Conservation (phyloP, 495 filamentous ascomycete species). For the Xylaria castorea region DNA sequence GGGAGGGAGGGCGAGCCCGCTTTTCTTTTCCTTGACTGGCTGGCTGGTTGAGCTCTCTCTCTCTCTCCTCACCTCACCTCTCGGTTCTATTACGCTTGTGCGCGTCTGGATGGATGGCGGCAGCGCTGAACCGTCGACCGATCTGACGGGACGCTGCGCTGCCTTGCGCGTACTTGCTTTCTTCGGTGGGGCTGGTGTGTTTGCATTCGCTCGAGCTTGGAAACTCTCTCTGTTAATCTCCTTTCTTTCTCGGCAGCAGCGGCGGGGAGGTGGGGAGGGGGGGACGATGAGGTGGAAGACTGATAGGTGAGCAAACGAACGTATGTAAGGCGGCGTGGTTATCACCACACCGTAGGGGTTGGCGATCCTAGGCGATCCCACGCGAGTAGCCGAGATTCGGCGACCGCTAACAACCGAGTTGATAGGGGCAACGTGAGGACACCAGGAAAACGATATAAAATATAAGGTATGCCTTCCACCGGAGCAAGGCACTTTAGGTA, state of each 20-base stretch:
- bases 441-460: not conserved
- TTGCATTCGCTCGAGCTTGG: constrained; percentile 13
- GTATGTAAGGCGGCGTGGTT: not conserved
- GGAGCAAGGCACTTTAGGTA: not conserved
- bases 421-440: not conserved
- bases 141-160: constrained; percentile 16
- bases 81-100: not conserved
- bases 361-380: not conserved
- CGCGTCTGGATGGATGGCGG: constrained; percentile 9
- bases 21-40: not conserved
- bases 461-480: not conserved
- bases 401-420: not conserved
- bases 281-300: no score
- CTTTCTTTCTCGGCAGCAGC: not conserved
- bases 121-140: constrained; percentile 10
- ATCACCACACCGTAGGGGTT: not conserved
- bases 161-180: constrained; percentile 18
- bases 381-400: not conserved
- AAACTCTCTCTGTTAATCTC: not conserved
- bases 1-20: not conserved
- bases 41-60: not conserved
- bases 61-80: not conserved
- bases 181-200: constrained; percentile 16
- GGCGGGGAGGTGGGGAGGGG: not conserved
- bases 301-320: not conserved